Evolutionary conservation across 495 filamentous ascomycete genomes (phyloP).

Genomic region (Xylaria cubensis): DNA sequence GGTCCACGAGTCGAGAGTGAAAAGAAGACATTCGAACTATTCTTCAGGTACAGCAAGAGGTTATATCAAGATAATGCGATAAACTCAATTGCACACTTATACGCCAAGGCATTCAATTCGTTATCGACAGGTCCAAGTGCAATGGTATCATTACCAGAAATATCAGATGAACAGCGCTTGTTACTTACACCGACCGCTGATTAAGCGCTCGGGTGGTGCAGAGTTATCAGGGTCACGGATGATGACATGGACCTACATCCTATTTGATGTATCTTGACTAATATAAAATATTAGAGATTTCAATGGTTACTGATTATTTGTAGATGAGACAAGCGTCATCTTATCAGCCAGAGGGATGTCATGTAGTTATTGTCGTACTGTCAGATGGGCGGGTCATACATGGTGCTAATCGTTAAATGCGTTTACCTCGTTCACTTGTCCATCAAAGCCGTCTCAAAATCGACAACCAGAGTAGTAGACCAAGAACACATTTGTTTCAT

Average conservation of each 20-base stretch:
- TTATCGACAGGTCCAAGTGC: background rate
- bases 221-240: background rate
- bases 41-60: background rate
- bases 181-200: background rate
- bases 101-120: conserved; percentile 6
- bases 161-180: background rate
- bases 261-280: background rate
- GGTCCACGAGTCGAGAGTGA: background rate
- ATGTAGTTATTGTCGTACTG: background rate
- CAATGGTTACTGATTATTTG: background rate
- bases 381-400: background rate
- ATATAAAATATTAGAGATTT: background rate
- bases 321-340: background rate
- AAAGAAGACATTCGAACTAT: background rate
- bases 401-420: background rate
- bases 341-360: background rate
- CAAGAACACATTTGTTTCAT: background rate
- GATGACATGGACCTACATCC: background rate
- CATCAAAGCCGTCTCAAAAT: background rate
- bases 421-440: background rate
- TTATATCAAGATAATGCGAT: background rate
- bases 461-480: background rate
- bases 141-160: background rate
- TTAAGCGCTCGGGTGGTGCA: background rate
- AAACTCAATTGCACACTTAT: background rate